Conservation (phyloP, 2,329 filamentous ascomycete genomes). For the Scedosporium apiospermum region DNA sequence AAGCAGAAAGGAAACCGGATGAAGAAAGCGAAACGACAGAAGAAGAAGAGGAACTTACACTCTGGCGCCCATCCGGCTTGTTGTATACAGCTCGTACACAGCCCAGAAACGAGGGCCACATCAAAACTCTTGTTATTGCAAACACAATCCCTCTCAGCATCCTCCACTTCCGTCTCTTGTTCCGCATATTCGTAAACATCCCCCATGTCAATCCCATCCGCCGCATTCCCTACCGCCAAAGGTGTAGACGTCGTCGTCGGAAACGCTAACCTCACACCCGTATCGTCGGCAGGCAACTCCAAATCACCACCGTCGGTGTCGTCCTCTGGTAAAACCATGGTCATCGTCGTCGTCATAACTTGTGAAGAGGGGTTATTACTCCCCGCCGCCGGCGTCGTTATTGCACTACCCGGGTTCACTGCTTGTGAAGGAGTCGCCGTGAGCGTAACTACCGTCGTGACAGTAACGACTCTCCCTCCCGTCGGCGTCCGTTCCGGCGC, state of each 20-base stretch:
- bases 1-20: neutral
- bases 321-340: conserved; percentile 5
- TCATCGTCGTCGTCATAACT: conserved; percentile 4
- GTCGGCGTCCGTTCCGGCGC: neutral
- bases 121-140: conserved; percentile 30
- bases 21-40: no score
- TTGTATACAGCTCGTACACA: conserved; percentile 28
- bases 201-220: neutral
- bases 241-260: conserved; percentile 8
- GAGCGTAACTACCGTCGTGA: conserved; percentile 4
- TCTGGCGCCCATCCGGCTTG: conserved; percentile 13
- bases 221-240: conserved; percentile 11
- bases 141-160: conserved; percentile 25
- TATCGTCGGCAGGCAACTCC: neutral
- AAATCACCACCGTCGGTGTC: neutral
- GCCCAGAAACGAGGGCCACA: conserved; percentile 24
- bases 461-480: neutral
- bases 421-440: conserved; percentile 2
- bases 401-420: no score
- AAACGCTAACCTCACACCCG: conserved; percentile 1
- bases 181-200: conserved; percentile 3
- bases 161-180: conserved; percentile 9
- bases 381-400: neutral
- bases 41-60: neutral
- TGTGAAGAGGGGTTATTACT: neutral